Evolutionary conservation across 2,329 filamentous ascomycete genomes (phyloP).

Genomic region (Didymella keratinophila): DNA sequence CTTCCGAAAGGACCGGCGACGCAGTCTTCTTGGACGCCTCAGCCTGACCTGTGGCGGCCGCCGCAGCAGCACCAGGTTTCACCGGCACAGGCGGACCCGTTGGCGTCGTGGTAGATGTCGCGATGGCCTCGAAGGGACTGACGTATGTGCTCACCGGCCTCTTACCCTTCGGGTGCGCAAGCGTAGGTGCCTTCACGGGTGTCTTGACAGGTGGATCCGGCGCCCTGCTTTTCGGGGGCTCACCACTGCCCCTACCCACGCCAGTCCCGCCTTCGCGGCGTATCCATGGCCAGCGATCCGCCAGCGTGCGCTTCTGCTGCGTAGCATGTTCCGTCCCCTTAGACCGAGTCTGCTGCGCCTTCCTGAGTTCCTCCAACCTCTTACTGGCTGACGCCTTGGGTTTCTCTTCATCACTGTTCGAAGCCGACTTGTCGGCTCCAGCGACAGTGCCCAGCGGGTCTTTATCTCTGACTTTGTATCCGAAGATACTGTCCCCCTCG

Average conservation of each 20-base stretch:
- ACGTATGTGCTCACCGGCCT: not conserved
- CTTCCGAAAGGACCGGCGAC: not conserved
- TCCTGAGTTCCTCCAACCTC: not conserved
- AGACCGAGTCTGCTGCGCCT: not conserved
- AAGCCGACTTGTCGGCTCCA: conserved; percentile 17
- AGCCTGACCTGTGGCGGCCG: not conserved
- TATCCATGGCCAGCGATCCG: conserved; percentile 40
- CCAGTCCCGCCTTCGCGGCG: conserved; percentile 9
- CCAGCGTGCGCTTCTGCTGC: conserved; percentile 21
- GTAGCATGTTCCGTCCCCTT: not conserved
- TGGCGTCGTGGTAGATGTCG: not conserved
- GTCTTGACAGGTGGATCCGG: conserved; percentile 10
- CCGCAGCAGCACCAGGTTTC: not conserved
- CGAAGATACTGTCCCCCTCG: conserved; percentile 35
- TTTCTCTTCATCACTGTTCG: conserved; percentile 22
- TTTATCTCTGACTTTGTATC: conserved; percentile 29
- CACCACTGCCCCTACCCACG: conserved; percentile 14
- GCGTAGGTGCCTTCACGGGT: not conserved
- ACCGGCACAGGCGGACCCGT: conserved; percentile 5
- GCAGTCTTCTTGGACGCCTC: conserved; percentile 22
- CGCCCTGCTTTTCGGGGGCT: conserved; percentile 21
- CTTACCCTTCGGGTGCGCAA: not conserved
- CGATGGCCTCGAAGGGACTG: conserved; percentile 21
- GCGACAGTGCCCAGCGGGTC: conserved; percentile 23
- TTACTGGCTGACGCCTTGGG: conserved; percentile 2